Evolutionary conservation across 805 yeast genomes (phyloP), one percentile per base, ranked within the genome.

Genomic region (Zygosaccharomyces kombuchaensis): DNA sequence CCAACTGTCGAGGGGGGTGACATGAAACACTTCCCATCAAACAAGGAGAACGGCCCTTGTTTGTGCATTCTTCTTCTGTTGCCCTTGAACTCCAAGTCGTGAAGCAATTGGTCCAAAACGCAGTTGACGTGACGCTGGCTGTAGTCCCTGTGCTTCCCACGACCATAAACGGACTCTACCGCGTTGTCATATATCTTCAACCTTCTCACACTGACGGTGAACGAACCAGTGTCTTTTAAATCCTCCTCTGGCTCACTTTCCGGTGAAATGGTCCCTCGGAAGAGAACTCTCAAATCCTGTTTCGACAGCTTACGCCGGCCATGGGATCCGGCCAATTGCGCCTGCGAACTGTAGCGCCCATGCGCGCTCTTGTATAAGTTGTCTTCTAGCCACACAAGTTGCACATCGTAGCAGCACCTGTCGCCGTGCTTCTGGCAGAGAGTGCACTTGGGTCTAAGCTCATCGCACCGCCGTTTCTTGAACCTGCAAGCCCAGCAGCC

Each of bases 401-500:
- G 52, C 8, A 64, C 52, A 40, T 64, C 66, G 50, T 58, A 64
- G 13, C 63, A 57, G 36, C 67, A 64, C 10, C 39, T 41, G 29
- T 55, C 55, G 7, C 54, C 52, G 41, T 60, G 60, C 31, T 49
- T 55, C 9, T 47, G 36, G 35, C 68, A 64, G 13, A 56, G 34
- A 1, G 65, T 52, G 36, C 67, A 64, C n/a, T 47, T 30, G 1
- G 66, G 66, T 46, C 52, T 60, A 4, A 34, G 31, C 39, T 58
- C 58, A 44, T 64, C 65, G 48, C 68, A 64, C 39, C 60, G 57
- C 14, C 63, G 52, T 40, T 64, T 64, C 44, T 63, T 63, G 17
- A 59, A 55, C 34, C 67, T 46, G 36, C 68, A 64, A 5, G 65
- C 62, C 68, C 68, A 64, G 45, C 68, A 64, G 5, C 67, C 67